Evolutionary conservation across 768 basidiomycete species (phyloP).

Genomic region (Hygrocybe coccinea): DNA sequence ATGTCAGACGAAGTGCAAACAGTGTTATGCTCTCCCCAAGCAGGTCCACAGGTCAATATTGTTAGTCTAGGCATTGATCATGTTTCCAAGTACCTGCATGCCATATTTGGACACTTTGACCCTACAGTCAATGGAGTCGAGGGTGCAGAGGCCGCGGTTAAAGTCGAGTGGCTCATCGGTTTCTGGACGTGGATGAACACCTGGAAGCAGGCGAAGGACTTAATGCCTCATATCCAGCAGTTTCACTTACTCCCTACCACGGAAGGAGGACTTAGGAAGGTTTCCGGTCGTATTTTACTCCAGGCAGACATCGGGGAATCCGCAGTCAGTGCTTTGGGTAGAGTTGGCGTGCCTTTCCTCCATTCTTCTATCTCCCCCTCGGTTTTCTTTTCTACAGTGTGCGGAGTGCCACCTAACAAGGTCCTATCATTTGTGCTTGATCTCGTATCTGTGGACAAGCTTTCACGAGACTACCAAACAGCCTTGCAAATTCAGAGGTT

Average conservation of each 20-base stretch:
- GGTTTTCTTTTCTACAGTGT: neutral
- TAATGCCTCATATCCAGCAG: slow-evolving; percentile 21
- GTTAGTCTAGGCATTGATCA: slow-evolving; percentile 20
- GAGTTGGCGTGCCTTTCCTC: slow-evolving; percentile 20
- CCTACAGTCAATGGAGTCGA: neutral
- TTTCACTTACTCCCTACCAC: slow-evolving; percentile 30
- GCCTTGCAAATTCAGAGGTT: neutral
- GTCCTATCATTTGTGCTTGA: slow-evolving; percentile 33
- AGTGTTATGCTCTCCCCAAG: slow-evolving; percentile 11
- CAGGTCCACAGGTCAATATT: slow-evolving; percentile 29
- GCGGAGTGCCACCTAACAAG: slow-evolving; percentile 10
- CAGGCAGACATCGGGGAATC: slow-evolving; percentile 11
- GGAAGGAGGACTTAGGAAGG: slow-evolving; percentile 7
- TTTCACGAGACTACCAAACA: neutral
- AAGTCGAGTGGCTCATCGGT: slow-evolving; percentile 27
- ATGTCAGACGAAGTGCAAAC: slow-evolving; percentile 21
- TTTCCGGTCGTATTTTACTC: neutral
- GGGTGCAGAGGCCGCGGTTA: neutral
- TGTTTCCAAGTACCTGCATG: slow-evolving; percentile 26
- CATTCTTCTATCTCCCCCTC: neutral
- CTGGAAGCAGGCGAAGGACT: slow-evolving; percentile 19
- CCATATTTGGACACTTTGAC: slow-evolving; percentile 15
- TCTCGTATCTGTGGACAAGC: slow-evolving; percentile 8
- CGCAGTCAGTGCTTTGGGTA: slow-evolving; percentile 10
- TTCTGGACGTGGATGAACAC: slow-evolving; percentile 44